Conservation (phyloP, 768 basidiomycete genomes). For the Austroboletus eburneus region DNA sequence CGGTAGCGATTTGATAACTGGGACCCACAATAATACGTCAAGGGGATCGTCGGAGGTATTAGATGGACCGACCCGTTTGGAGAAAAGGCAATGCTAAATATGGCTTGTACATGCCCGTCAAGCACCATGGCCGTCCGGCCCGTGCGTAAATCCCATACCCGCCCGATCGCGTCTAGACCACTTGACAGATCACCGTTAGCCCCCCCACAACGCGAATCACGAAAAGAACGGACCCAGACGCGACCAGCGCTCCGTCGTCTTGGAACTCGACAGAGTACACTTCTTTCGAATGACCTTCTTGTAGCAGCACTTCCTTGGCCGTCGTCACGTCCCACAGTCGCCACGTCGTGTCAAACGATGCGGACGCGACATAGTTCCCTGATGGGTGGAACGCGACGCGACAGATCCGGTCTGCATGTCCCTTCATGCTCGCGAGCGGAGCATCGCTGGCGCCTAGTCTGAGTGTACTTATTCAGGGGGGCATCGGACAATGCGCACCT, state of each 20-base stretch:
- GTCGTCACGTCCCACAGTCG: conserved; percentile 91
- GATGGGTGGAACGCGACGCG: conserved; percentile 96
- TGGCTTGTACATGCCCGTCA: conserved; percentile 93
- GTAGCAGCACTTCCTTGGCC: conserved; percentile 75
- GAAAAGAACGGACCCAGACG: conserved; percentile 70
- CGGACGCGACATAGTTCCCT: conserved; percentile 88
- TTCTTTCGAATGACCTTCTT: conserved; percentile 97
- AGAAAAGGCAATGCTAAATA: conserved; percentile 87
- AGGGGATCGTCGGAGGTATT: neutral
- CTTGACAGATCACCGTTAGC: no score
- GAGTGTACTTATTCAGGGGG: conserved; percentile 2
- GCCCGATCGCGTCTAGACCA: conserved; percentile 93
- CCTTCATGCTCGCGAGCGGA: conserved; percentile 80
- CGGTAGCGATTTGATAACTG: conserved; percentile 97
- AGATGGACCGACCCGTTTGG: conserved; percentile 77
- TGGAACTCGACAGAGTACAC: conserved; percentile 97
- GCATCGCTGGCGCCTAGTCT: conserved; percentile 54
- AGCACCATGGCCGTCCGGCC: conserved; percentile 97
- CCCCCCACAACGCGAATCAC: no score
- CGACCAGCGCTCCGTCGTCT: conserved; percentile 86
- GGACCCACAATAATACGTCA: conserved; percentile 12
- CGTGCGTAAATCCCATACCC: conserved; percentile 95
- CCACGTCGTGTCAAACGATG: conserved; percentile 98
- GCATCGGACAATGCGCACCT: conserved; percentile 44
- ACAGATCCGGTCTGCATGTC: conserved; percentile 88